Evolutionary conservation across 352 stramenopile species (phyloP), one percentile per base, ranked within the genome.

Genomic region (Pythium graminicola): DNA sequence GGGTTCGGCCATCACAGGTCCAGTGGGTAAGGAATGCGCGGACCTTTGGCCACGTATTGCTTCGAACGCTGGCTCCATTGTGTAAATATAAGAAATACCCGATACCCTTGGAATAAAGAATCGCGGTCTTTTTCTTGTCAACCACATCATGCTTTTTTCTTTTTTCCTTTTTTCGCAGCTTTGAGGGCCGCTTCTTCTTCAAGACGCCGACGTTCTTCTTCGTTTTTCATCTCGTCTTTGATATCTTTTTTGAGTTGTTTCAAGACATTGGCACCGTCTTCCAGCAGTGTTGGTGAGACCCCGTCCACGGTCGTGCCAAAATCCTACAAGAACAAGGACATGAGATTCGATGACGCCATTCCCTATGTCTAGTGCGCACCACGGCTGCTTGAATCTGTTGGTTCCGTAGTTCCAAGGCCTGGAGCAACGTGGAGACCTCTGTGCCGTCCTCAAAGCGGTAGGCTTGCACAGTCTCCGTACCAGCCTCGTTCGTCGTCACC

Each of bases 31-130:
- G 91, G 97, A 99, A 79, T 99, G 97, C 85, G 97, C 97, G 28
- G 97, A 99, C 80, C 78, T 99, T 65, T 99, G 97, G 97, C 97
- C 97, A 48, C 95, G 97, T 98, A 99, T 99, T 76, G 96, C 97
- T 60, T 96, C 91, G 57, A 99, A 99, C 84, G 90, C 97, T 70
- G 96, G 96, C 72, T 99, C 96, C 57, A 99, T 99, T 89, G 80
- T 99, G 56, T 99, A 98, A 99, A 60, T 62, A 57, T 51, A 57
- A 58, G 54, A 42, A 54, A 61, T 23, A 31, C 38, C 46, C 42
- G 42, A 17, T 17, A 47, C 41, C 27, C 32, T 50, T 39, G 19
- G 17, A 57, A 62, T 53, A 63, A 60, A 65, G 57, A 65, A 60
- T 65, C 57, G 28, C 57, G 57, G 57, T 60, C 57, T 43, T 65